Evolutionary conservation across 163 green algal genomes (phyloP).

Genomic region (Volvox carteri): DNA sequence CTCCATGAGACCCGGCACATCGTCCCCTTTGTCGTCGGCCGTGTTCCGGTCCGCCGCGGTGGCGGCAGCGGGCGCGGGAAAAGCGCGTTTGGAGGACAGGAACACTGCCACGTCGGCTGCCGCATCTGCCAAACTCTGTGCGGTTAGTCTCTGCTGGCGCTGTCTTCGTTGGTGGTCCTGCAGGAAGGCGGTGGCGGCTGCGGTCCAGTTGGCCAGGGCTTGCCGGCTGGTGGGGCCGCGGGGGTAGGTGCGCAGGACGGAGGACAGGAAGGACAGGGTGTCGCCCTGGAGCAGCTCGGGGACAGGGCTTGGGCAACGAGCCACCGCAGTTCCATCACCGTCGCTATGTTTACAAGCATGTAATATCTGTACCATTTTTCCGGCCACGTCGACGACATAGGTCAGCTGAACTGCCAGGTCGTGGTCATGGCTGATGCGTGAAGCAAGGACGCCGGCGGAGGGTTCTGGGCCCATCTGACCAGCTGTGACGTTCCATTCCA

Average conservation of each 20-base stretch:
- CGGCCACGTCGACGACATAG: background rate
- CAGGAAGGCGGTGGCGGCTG: slow-evolving; percentile 6
- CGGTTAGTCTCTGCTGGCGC: background rate
- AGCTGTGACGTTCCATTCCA: background rate
- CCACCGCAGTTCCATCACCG: background rate
- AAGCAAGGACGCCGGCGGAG: background rate
- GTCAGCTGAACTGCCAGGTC: background rate
- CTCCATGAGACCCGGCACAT: no score
- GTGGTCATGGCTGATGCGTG: background rate
- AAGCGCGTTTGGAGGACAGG: no score
- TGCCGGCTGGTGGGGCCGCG: background rate
- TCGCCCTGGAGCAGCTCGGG: slow-evolving; percentile 14
- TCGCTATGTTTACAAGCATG: background rate
- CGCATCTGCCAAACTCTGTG: background rate
- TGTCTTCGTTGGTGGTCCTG: background rate
- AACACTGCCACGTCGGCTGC: no score
- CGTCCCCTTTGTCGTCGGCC: no score
- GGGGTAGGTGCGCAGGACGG: slow-evolving; percentile 7
- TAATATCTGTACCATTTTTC: background rate
- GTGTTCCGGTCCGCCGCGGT: no score
- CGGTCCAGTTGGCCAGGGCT: background rate
- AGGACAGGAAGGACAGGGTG: slow-evolving; percentile 3
- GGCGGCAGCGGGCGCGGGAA: no score
- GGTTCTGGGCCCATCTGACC: background rate
- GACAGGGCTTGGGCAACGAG: background rate